A percentile compares a stretch with the other conserved stretches of the same genome.
Conservation (phyloP, 2,329 filamentous ascomycete species). For the Colletotrichum salicis region DNA sequence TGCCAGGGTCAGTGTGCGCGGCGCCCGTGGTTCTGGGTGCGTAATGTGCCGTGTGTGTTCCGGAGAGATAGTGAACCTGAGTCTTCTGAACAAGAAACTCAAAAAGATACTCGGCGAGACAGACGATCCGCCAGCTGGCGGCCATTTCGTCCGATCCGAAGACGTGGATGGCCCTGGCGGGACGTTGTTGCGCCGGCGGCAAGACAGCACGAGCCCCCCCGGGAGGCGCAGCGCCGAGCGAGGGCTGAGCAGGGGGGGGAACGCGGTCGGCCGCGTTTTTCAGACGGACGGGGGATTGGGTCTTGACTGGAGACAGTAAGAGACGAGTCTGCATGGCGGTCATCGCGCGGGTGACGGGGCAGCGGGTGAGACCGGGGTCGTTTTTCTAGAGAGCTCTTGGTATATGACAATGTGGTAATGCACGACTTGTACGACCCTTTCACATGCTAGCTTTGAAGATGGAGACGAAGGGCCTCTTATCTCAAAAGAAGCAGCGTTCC, state of each 20-base stretch:
- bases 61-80: background rate
- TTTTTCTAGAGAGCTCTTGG: background rate
- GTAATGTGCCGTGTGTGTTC: background rate
- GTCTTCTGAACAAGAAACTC: background rate
- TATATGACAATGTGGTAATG: background rate
- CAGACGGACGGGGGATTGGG: background rate
- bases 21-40: background rate
- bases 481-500: conserved; percentile 13
- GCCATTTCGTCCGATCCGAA: conserved; percentile 31
- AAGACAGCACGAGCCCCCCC: background rate
- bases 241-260: conserved; percentile 4
- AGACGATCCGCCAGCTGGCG: conserved; percentile 15
- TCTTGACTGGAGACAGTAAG: background rate
- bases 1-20: background rate
- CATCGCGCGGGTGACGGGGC: conserved; percentile 3
- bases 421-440: conserved; percentile 3
- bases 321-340: background rate
- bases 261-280: conserved; percentile 16
- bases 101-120: conserved; percentile 17
- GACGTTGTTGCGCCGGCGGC: conserved; percentile 32
- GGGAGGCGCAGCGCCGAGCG: conserved; percentile 23
- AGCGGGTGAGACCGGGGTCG: conserved; percentile 13
- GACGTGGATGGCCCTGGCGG: conserved; percentile 19
- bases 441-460: conserved; percentile 21
- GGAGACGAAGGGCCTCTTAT: background rate